phyloP scores from a whole-genome alignment of 2,329 filamentous ascomycete species.

The Drechmeria coniospora region DNA sequence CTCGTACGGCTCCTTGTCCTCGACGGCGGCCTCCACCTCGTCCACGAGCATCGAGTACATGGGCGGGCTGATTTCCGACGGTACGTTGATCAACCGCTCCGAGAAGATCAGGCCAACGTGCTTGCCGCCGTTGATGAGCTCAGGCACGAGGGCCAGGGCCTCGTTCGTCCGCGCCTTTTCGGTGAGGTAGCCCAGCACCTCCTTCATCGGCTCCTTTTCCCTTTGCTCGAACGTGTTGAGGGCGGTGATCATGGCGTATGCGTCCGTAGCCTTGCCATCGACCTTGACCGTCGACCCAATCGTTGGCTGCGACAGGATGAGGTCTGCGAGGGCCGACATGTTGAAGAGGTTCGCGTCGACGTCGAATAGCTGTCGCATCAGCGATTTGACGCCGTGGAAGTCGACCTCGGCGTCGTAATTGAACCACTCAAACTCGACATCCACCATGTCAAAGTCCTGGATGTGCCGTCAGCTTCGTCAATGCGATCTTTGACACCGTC shows the following conservation, averaged over 20 bases:
- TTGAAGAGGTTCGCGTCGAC: slow-evolving; percentile 75
- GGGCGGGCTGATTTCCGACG: slow-evolving; percentile 79
- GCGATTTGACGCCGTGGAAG: slow-evolving; percentile 84
- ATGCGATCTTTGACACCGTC: not conserved
- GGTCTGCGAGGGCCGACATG: slow-evolving; percentile 69
- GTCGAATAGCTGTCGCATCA: slow-evolving; percentile 85
- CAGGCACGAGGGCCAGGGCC: slow-evolving; percentile 38
- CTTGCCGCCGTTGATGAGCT: slow-evolving; percentile 36
- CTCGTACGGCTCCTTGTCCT: slow-evolving; percentile 81
- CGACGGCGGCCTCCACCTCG: slow-evolving; percentile 74
- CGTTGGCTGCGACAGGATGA: slow-evolving; percentile 73
- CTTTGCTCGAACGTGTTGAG: slow-evolving; percentile 70
- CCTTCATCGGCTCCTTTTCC: slow-evolving; percentile 55
- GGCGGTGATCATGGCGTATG: slow-evolving; percentile 82
- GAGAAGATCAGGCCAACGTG: slow-evolving; percentile 78
- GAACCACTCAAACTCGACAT: slow-evolving; percentile 98
- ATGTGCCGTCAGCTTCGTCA: slow-evolving; percentile 5
- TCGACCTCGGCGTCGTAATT: slow-evolving; percentile 81
- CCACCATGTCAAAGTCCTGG: slow-evolving; percentile 78
- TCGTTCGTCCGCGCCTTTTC: slow-evolving; percentile 37
- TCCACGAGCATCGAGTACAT: slow-evolving; percentile 91
- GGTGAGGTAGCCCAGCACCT: slow-evolving; percentile 56
- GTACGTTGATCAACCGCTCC: slow-evolving; percentile 91
- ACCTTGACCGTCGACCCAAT: slow-evolving; percentile 94
- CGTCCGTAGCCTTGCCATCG: slow-evolving; percentile 84